Conservation (phyloP, 2,329 filamentous ascomycete species). For the Scorias spongiosa region DNA sequence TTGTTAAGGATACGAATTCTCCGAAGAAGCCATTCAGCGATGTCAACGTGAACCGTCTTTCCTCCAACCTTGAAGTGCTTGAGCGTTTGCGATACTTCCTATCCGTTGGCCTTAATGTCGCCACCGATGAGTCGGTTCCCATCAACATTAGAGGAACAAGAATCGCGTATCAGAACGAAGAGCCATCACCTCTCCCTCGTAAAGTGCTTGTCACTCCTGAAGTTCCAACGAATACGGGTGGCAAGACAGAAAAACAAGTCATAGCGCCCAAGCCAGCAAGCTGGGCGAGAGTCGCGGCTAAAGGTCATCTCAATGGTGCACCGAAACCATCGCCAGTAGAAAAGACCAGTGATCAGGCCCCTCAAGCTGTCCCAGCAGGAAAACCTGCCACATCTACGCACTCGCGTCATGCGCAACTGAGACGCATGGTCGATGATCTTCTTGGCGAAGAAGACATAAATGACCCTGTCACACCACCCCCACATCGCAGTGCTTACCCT, state of each 20-base stretch:
- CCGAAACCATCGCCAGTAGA: conserved; percentile 1
- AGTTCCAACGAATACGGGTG: conserved; percentile 22
- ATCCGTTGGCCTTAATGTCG: conserved; percentile 43
- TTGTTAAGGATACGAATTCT: conserved; percentile 25
- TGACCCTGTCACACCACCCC: conserved; percentile 31
- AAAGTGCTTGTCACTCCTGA: conserved; percentile 27
- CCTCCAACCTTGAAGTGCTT: conserved; percentile 50
- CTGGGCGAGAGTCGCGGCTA: conserved; percentile 15
- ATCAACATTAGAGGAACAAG: conserved; percentile 11
- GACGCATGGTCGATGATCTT: conserved; percentile 43
- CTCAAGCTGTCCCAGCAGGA: conserved; percentile 20
- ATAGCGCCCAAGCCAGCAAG: conserved; percentile 14
- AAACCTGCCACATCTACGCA: conserved; percentile 23
- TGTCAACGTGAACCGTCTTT: conserved; percentile 33
- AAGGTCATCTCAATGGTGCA: not conserved
- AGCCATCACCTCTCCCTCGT: conserved; percentile 26
- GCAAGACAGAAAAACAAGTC: conserved; percentile 1
- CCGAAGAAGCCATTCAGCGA: conserved; percentile 40
- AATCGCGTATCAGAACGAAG: conserved; percentile 10
- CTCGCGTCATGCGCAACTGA: conserved; percentile 32
- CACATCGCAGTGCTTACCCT: conserved; percentile 18
- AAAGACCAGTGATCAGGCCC: conserved; percentile 9
- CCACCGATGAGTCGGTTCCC: conserved; percentile 27
- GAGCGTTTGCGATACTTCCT: conserved; percentile 49
- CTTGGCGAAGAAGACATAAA: conserved; percentile 32